A percentile compares a stretch with the other conserved stretches of the same genome.
Evolutionary conservation across 2,329 filamentous ascomycete genomes (phyloP).

Genomic region (Trichoderma sp.): DNA sequence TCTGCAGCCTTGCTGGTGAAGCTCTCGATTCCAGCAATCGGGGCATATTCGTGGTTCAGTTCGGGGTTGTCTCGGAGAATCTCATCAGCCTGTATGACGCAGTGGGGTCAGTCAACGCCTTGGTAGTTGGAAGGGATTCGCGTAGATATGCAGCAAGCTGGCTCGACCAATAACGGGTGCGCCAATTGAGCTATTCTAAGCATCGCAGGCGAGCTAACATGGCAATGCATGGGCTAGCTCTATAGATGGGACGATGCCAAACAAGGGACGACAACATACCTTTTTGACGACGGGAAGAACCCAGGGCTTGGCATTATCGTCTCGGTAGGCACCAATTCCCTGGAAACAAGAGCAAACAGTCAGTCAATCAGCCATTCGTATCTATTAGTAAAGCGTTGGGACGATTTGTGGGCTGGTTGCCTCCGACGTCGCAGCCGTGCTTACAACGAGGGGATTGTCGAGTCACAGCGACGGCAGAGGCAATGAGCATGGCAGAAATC

Average conservation of each 20-base stretch:
- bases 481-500: neutral
- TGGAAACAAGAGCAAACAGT: constrained; percentile 36
- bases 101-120: constrained; percentile 24
- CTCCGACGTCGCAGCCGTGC: constrained; percentile 19
- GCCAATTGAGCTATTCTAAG: constrained; percentile 22
- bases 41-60: constrained; percentile 97
- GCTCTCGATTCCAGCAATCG: constrained; percentile 83
- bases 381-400: constrained; percentile 19
- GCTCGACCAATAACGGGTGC: constrained; percentile 17
- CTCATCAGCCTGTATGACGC: constrained; percentile 73
- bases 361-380: constrained; percentile 14
- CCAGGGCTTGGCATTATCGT: constrained; percentile 96
- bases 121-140: neutral
- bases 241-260: neutral
- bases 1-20: constrained; percentile 92
- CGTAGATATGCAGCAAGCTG: neutral
- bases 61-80: constrained; percentile 85
- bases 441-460: constrained; percentile 2
- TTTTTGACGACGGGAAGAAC: constrained; percentile 94
- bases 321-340: constrained; percentile 90
- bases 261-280: constrained; percentile 54
- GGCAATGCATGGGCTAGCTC: constrained; percentile 5
- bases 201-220: constrained; percentile 8
- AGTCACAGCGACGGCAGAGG: neutral
- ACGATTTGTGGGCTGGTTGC: constrained; percentile 17